Conservation (phyloP, 257 asterid genomes). For the Nicotiana paniculata region DNA sequence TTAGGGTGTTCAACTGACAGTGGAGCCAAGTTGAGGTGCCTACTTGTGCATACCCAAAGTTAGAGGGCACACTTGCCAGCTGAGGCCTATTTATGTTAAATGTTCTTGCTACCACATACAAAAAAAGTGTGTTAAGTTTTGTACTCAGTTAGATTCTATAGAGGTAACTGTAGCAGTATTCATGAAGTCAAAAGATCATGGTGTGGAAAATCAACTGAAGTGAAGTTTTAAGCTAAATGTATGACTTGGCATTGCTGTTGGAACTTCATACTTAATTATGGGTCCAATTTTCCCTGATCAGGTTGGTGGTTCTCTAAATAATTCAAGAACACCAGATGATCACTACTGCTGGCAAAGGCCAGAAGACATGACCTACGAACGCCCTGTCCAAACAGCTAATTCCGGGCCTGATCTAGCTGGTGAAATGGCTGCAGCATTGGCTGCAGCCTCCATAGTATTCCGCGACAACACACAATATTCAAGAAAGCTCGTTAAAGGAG, state of each 20-base stretch:
- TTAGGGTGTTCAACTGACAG: too few species aligned
- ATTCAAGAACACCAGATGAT: slow-evolving; percentile 69
- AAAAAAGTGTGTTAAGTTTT: background rate
- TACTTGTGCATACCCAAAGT: too few species aligned
- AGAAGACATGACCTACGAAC: slow-evolving; percentile 71
- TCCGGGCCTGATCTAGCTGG: slow-evolving; percentile 73
- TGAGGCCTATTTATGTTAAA: background rate
- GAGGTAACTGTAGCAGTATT: background rate
- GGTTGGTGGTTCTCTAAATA: slow-evolving; percentile 68
- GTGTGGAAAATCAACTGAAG: background rate
- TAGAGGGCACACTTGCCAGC: too few species aligned
- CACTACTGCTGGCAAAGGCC: slow-evolving; percentile 88
- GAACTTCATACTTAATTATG: background rate
- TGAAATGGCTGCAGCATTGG: slow-evolving; percentile 83
- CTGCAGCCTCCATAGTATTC: slow-evolving; percentile 87
- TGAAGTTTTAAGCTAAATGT: background rate
- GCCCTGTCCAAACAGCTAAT: slow-evolving; percentile 34
- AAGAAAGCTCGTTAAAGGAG: slow-evolving; percentile 42
- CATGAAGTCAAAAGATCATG: background rate
- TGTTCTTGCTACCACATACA: background rate
- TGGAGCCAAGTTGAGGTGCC: too few species aligned
- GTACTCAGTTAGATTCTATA: too few species aligned
- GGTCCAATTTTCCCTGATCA: slow-evolving; percentile 1
- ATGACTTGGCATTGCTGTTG: background rate
- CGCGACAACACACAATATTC: slow-evolving; percentile 47